Conservation (phyloP, 345 rosid genomes). For the Salix viminalis region DNA sequence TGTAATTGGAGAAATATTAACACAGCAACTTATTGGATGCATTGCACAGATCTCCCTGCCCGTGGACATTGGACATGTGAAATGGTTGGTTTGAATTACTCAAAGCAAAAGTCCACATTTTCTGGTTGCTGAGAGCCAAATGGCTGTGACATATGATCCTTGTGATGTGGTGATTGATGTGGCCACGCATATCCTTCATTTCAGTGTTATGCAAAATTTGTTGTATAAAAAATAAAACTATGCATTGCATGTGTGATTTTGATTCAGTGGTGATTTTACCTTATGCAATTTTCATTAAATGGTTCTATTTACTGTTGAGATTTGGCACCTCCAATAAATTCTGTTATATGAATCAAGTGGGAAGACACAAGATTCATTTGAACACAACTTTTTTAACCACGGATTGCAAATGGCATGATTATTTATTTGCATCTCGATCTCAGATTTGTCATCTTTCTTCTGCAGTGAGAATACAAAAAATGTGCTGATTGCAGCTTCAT, state of each 20-base stretch:
- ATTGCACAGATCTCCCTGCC: neutral
- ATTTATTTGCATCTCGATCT: neutral
- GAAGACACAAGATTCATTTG: neutral
- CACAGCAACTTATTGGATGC: neutral
- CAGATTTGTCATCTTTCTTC: conserved; percentile 1
- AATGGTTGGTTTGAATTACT: neutral
- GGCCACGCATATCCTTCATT: neutral
- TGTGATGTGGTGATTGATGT: neutral
- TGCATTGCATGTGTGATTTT: neutral
- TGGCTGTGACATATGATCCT: neutral
- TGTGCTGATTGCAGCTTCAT: conserved; percentile 71
- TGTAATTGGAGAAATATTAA: neutral
- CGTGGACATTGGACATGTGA: neutral
- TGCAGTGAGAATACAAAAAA: conserved; percentile 76
- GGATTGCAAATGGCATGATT: neutral
- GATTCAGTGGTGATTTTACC: neutral
- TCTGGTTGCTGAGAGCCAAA: neutral
- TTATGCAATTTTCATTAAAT: neutral
- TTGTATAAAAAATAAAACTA: neutral
- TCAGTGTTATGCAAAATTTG: neutral
- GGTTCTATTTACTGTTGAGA: neutral
- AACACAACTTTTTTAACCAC: neutral
- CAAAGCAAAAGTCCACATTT: neutral
- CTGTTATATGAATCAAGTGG: neutral
- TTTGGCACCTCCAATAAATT: neutral